A percentile compares a stretch with the other conserved stretches of the same genome.
Evolutionary conservation across 2,329 filamentous ascomycete genomes (phyloP).

Genomic region (Apiospora sp.): DNA sequence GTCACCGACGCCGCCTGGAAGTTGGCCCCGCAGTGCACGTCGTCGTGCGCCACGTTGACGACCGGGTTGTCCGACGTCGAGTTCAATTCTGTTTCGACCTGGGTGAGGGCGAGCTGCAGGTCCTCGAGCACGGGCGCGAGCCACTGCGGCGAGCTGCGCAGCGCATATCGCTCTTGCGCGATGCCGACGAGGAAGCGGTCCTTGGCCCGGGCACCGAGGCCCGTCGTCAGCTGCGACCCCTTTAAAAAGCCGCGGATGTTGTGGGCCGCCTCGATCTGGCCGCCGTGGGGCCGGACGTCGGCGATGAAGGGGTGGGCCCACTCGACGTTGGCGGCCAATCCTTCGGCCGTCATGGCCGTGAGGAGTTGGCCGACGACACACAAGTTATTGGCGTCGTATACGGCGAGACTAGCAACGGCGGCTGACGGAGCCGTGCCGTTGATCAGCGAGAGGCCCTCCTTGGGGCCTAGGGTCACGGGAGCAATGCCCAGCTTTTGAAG

Average conservation of each 20-base stretch:
- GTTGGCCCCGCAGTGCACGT: slow-evolving; percentile 68
- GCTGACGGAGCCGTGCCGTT: slow-evolving; percentile 55
- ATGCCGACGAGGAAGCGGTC: slow-evolving; percentile 37
- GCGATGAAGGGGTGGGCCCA: slow-evolving; percentile 68
- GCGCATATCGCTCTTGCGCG: slow-evolving; percentile 71
- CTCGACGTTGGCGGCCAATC: slow-evolving; percentile 60
- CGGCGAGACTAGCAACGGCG: slow-evolving; percentile 53
- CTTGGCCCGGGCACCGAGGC: slow-evolving; percentile 39
- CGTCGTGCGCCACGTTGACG: slow-evolving; percentile 53
- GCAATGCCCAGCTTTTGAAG: slow-evolving; percentile 45
- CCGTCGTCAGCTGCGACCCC: slow-evolving; percentile 54
- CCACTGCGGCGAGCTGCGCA: slow-evolving; percentile 73
- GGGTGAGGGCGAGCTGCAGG: slow-evolving; percentile 62
- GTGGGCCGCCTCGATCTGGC: slow-evolving; percentile 64
- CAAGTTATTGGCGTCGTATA: slow-evolving; percentile 62
- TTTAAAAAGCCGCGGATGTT: slow-evolving; percentile 62
- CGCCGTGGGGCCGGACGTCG: slow-evolving; percentile 63
- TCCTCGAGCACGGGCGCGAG: slow-evolving; percentile 73
- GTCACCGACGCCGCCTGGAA: slow-evolving; percentile 72
- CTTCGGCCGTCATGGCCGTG: slow-evolving; percentile 68
- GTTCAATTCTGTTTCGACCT: slow-evolving; percentile 69
- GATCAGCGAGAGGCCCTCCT: slow-evolving; percentile 56
- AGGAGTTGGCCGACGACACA: slow-evolving; percentile 63
- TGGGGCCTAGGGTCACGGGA: slow-evolving; percentile 50
- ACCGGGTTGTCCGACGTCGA: slow-evolving; percentile 73